Conservation (phyloP, 2,329 filamentous ascomycete species). For the Ceratocystis cacaofunesta region DNA sequence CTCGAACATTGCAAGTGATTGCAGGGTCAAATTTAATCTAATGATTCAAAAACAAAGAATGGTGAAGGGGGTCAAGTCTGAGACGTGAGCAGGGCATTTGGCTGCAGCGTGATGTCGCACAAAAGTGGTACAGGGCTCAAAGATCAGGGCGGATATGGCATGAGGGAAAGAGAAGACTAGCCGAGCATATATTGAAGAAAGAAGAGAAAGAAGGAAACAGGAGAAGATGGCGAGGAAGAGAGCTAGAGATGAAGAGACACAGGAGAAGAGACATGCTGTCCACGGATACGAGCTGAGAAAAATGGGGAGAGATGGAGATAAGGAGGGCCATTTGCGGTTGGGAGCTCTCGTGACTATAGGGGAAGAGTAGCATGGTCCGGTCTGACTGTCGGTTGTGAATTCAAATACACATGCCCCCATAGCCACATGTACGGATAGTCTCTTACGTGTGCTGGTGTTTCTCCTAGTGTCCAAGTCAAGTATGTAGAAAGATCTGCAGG, state of each 20-base stretch:
- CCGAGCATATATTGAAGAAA: background rate
- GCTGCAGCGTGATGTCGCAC: background rate
- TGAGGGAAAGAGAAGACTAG: background rate
- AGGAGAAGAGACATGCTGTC: background rate
- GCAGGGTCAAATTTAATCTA: too few species aligned
- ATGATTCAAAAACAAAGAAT: background rate
- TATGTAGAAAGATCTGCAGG: background rate
- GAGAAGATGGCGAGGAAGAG: too few species aligned
- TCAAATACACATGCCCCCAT: too few species aligned
- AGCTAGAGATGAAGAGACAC: too few species aligned
- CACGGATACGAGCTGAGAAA: background rate
- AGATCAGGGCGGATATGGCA: background rate
- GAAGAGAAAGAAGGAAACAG: background rate
- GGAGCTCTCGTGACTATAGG: background rate
- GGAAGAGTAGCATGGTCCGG: too few species aligned
- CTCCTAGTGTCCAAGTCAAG: too few species aligned
- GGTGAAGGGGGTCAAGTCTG: background rate
- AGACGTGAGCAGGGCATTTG: background rate
- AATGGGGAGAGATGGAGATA: background rate
- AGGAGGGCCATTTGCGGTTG: background rate
- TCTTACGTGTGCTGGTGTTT: too few species aligned
- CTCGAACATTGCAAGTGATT: too few species aligned
- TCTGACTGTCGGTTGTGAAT: too few species aligned
- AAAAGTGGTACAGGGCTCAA: background rate
- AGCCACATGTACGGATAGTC: too few species aligned